These are phyloP conservation scores for Candida bentonensis DNA, from an alignment of 805 yeast species.

Conservation along the genomic window DNA sequence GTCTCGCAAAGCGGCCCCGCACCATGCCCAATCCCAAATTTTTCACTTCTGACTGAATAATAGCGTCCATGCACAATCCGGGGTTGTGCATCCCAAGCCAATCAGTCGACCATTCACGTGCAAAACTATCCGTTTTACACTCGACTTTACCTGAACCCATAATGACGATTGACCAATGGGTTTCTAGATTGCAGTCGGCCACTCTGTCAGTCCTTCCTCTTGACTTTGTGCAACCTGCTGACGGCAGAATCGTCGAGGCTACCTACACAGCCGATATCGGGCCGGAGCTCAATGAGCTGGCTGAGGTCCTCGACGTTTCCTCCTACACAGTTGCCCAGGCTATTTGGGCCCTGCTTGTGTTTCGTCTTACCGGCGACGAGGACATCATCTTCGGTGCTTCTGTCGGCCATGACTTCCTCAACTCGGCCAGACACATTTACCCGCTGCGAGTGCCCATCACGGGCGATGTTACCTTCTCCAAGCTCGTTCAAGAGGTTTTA, in stretches of 20 bases:
- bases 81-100: too few relatives aligned
- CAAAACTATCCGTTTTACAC: too few relatives aligned
- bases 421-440: slow-evolving; percentile 13
- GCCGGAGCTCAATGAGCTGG: slow-evolving; percentile 8
- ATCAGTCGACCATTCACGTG: too few relatives aligned
- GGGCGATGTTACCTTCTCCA: slow-evolving; percentile 29
- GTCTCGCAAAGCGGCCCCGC: too few relatives aligned
- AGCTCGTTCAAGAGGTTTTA: slow-evolving; percentile 34
- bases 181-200: slow-evolving; percentile 52
- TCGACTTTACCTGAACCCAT: too few relatives aligned
- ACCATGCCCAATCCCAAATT: too few relatives aligned
- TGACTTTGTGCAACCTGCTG: slow-evolving; percentile 68
- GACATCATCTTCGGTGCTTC: slow-evolving; percentile 80
- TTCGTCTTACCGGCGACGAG: slow-evolving; percentile 84
- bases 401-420: slow-evolving; percentile 29
- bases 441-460: slow-evolving; percentile 40
- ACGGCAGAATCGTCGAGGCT: slow-evolving; percentile 55
- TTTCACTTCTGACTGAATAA: too few relatives aligned
- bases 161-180: slow-evolving; percentile 48
- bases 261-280: slow-evolving; percentile 25
- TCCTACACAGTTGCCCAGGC: slow-evolving; percentile 45
- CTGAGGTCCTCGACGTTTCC: slow-evolving; percentile 13
- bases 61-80: too few relatives aligned
- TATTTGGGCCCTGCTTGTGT: slow-evolving; percentile 54
- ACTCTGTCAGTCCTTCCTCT: slow-evolving; percentile 80